Evolutionary conservation across 2,329 filamentous ascomycete species (phyloP).

Genomic region (Colletotrichum plurivorum): DNA sequence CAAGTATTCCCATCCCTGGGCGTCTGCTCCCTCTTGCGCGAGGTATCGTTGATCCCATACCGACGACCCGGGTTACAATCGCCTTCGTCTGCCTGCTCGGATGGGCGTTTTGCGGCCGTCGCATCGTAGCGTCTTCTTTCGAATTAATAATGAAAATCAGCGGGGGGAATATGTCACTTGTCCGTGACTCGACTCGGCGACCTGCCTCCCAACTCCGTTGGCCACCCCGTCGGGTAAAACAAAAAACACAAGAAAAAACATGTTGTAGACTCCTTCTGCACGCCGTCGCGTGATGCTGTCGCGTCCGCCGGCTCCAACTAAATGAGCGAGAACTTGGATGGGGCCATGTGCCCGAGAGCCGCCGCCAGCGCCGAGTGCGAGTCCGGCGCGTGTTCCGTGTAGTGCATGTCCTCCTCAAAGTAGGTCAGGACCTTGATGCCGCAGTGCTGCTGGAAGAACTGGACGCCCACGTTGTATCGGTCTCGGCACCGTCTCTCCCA

Average conservation of each 20-base stretch:
- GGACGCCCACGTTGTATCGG: constrained; percentile 55
- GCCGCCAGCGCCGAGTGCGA: constrained; percentile 37
- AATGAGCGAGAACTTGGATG: constrained; percentile 38
- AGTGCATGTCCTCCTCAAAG: constrained; percentile 61
- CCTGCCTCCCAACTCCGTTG: not conserved
- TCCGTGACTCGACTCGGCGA: constrained; percentile 17
- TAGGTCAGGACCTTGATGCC: constrained; percentile 56
- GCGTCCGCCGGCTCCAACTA: constrained; percentile 4
- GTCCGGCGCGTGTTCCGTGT: constrained; percentile 54
- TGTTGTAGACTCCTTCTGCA: too few relatives aligned
- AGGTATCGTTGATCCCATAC: constrained; percentile 36
- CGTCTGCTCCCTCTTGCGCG: not conserved
- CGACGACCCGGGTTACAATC: constrained; percentile 7
- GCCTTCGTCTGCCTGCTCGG: constrained; percentile 26
- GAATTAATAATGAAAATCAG: constrained; percentile 16
- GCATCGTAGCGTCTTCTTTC: constrained; percentile 29
- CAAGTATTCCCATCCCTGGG: constrained; percentile 22
- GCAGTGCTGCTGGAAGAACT: constrained; percentile 55
- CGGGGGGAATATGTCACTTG: constrained; percentile 6
- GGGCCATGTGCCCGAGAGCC: constrained; percentile 35
- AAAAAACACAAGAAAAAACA: too few relatives aligned
- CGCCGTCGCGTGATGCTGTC: not conserved
- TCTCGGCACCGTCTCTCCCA: constrained; percentile 59
- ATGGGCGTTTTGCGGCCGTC: constrained; percentile 34
- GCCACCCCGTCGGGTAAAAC: too few relatives aligned